Percentiles rank a stretch among this genome's conserved stretches.
phyloP scores from a whole-genome alignment of 345 rosid species.

The Pistacia atlantica region DNA sequence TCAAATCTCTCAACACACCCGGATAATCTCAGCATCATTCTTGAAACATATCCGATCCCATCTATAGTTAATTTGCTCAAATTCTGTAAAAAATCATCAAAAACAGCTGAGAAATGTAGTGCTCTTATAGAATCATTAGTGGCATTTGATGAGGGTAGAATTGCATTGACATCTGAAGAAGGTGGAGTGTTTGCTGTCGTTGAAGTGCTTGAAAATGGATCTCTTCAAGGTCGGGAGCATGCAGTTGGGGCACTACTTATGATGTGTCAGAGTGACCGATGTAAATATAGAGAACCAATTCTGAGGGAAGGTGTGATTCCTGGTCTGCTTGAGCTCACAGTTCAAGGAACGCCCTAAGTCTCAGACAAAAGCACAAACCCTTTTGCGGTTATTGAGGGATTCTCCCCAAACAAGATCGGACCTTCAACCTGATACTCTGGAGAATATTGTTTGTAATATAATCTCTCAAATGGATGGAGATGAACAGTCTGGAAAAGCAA shows the following conservation, averaged over 20 bases:
- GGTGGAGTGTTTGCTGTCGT: slow-evolving; percentile 87
- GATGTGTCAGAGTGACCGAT: slow-evolving; percentile 82
- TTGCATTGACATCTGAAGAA: slow-evolving; percentile 59
- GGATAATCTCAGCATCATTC: slow-evolving; percentile 51
- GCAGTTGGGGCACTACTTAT: slow-evolving; percentile 80
- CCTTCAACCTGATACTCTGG: slow-evolving; percentile 75
- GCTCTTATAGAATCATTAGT: slow-evolving; percentile 73
- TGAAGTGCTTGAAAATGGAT: slow-evolving; percentile 88
- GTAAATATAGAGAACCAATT: slow-evolving; percentile 88
- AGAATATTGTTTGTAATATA: slow-evolving; percentile 87
- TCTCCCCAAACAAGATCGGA: slow-evolving; percentile 71
- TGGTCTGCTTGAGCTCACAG: slow-evolving; percentile 93
- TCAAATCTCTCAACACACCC: slow-evolving; percentile 82
- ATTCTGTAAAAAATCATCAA: slow-evolving; percentile 73
- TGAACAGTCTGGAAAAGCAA: slow-evolving; percentile 89
- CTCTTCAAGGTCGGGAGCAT: slow-evolving; percentile 79
- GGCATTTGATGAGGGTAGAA: slow-evolving; percentile 74
- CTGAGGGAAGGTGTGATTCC: slow-evolving; percentile 97
- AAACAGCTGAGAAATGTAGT: slow-evolving; percentile 87
- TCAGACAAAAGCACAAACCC: slow-evolving; percentile 72
- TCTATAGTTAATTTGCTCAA: slow-evolving; percentile 59
- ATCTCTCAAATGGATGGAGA: slow-evolving; percentile 90
- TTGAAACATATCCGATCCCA: slow-evolving; percentile 62
- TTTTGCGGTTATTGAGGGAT: slow-evolving; percentile 75
- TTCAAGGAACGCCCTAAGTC: slow-evolving; percentile 92